A percentile compares a stretch with the other conserved stretches of the same genome.
Conservation (phyloP, 208 protist genomes). For the Acanthamoeba healyi region DNA sequence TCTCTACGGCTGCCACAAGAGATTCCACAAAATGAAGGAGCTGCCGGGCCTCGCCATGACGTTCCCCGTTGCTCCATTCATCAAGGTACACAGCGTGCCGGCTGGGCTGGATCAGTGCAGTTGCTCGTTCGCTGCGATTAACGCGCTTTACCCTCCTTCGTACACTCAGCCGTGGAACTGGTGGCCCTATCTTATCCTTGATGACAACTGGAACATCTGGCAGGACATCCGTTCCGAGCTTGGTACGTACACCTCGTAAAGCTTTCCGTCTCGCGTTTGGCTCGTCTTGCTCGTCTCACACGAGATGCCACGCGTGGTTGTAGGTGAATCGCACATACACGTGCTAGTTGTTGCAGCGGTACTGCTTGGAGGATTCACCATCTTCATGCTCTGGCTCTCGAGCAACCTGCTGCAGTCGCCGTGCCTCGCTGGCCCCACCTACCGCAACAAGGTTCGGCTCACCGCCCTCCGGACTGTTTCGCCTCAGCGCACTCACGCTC, state of each 20-base stretch:
- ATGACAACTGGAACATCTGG: constrained; percentile 72
- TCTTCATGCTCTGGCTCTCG: background rate
- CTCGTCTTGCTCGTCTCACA: too few relatives aligned
- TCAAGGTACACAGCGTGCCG: constrained; percentile 40
- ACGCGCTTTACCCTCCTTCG: too few relatives aligned
- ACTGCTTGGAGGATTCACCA: background rate
- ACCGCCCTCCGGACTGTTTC: background rate
- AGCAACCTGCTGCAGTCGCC: constrained; percentile 1
- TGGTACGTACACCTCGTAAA: background rate
- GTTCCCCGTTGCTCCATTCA: constrained; percentile 50
- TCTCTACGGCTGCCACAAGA: constrained; percentile 44
- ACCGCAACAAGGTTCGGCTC: background rate
- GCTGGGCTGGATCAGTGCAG: too few relatives aligned
- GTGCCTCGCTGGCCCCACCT: constrained; percentile 8
- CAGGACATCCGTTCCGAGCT: constrained; percentile 33
- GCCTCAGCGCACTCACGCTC: background rate
- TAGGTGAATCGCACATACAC: constrained; percentile 1
- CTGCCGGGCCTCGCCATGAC: constrained; percentile 64
- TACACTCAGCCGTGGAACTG: constrained; percentile 76
- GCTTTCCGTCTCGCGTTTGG: background rate
- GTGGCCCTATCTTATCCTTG: constrained; percentile 75
- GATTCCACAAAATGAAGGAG: background rate
- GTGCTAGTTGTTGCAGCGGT: background rate
- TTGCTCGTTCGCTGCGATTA: background rate
- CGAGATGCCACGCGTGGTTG: background rate